These are phyloP conservation scores for Talaromyces islandicus DNA, from an alignment of 2,329 filamentous ascomycete genomes.

Conservation along the genomic window DNA sequence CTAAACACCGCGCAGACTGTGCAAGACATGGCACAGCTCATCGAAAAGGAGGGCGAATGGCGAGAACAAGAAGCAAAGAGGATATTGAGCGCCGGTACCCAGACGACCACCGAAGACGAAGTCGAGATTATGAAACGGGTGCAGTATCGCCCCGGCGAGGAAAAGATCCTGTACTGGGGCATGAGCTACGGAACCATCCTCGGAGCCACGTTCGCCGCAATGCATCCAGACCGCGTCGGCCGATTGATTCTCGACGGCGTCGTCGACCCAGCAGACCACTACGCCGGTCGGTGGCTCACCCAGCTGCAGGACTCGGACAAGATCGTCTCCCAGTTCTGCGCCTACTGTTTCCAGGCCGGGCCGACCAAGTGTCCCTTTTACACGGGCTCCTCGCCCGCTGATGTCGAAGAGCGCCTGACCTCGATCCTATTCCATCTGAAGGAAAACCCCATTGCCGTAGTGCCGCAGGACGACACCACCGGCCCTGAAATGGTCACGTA, in stretches of 20 bases:
- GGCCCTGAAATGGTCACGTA: constrained; percentile 3
- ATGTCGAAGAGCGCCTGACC: neutral
- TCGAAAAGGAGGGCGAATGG: constrained; percentile 1
- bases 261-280: constrained; percentile 9
- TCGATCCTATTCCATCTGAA: neutral
- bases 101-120: neutral
- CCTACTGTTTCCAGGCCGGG: neutral
- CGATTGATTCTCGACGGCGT: constrained; percentile 14
- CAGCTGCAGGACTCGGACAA: constrained; percentile 3
- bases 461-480: neutral
- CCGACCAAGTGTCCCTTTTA: constrained; percentile 2
- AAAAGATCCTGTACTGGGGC: constrained; percentile 2
- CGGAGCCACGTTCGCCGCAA: constrained; percentile 32
- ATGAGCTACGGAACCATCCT: constrained; percentile 31
- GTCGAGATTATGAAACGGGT: neutral
- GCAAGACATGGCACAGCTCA: neutral
- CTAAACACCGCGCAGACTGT: neutral
- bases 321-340: constrained; percentile 1
- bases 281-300: neutral
- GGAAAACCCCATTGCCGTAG: constrained; percentile 1
- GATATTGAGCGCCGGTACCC: neutral
- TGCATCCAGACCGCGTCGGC: constrained; percentile 26
- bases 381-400: neutral
- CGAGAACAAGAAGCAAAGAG: neutral
- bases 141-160: neutral